Base-by-base conservation (phyloP, 805 yeast species). In the Yamadazyma tumulicola region DNA sequence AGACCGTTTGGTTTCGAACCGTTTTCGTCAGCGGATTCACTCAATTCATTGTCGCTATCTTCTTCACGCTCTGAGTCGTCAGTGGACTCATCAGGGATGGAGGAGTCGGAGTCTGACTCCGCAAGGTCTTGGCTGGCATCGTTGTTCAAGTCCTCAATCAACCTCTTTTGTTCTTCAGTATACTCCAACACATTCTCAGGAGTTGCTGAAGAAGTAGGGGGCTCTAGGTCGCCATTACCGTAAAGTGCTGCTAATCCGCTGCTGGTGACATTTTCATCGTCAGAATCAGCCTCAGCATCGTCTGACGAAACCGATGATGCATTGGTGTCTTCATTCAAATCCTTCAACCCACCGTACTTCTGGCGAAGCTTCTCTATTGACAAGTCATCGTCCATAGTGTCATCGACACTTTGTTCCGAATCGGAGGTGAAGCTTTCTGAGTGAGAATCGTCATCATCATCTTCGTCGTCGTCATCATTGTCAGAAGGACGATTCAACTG, bases 401-500 rank as follows among this genome's bases (percentile, higher is more conserved):
- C 59, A 20, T 53, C 56, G 5, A 46, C 55, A 19, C 51, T 39
- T 32, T 50, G 54, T 4, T 37, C 32, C 16, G 34, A 37, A 16
- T 31, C 32, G 4, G 52, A 38, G 11, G 44, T 41, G 17, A 51
- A 39, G 20, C 29, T 44, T 29, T 37, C 52, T 23, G 55, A 61
- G 1, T 56, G 47, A 19, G 36, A 36, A 6, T 37, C 45, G 5
- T 34, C 49, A 51, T 38, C 41, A 4, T 45, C 34, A 9, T 34
- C 36, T 17, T 34, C 37, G 17, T 46, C 51, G 24, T 37, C 43
- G 10, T 33, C 38, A 14, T 38, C 38, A 15, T 46, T 51, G 13
- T 57, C 63, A 6, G 65, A 55, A 11, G 63, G 49, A 34, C 69
- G 69, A 19, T 74, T 77, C 37, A 84, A 57, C 45, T 91, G 95